Conservation (phyloP, 495 filamentous ascomycete genomes). For the Penicillium maclennaniae region DNA sequence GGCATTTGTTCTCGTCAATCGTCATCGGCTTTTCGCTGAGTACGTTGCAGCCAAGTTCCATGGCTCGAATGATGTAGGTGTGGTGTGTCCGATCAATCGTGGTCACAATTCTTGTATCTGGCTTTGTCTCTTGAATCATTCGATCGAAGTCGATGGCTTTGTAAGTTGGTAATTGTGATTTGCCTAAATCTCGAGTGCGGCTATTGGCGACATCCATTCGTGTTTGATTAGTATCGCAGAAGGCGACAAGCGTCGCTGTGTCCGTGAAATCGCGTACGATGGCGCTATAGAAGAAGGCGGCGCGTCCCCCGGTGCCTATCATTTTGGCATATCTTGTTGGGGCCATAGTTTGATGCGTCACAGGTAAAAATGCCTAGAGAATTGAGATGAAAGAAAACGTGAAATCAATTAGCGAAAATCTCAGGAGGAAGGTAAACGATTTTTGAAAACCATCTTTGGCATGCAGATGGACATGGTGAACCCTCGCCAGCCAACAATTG, state of each 20-base stretch:
- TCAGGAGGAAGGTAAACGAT: not conserved
- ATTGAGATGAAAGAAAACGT: too few relatives aligned
- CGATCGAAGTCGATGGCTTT: constrained; percentile 48
- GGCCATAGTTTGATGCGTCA: constrained; percentile 4
- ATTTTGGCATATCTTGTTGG: constrained; percentile 28
- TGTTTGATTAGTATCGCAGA: constrained; percentile 36
- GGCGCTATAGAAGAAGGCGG: constrained; percentile 53
- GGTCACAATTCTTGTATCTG: constrained; percentile 55
- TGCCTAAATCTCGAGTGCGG: constrained; percentile 19
- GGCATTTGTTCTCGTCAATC: constrained; percentile 51
- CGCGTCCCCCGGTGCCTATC: constrained; percentile 32
- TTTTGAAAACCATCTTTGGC: not conserved
- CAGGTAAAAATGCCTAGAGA: not conserved
- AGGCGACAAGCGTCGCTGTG: constrained; percentile 46
- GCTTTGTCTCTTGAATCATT: constrained; percentile 50
- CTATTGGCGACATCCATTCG: constrained; percentile 29
- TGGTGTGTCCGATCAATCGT: constrained; percentile 58
- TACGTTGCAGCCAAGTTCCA: constrained; percentile 54
- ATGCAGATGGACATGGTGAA: not conserved
- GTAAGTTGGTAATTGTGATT: constrained; percentile 42
- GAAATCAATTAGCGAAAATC: not conserved
- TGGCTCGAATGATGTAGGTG: constrained; percentile 50
- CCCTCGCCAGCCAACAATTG: constrained; percentile 11
- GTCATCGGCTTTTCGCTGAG: constrained; percentile 61
- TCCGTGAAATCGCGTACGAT: constrained; percentile 45